A percentile compares a stretch with the other conserved stretches of the same genome.
Conservation (phyloP, 768 basidiomycete genomes). For the Xerocomus brunneocitrinus region DNA sequence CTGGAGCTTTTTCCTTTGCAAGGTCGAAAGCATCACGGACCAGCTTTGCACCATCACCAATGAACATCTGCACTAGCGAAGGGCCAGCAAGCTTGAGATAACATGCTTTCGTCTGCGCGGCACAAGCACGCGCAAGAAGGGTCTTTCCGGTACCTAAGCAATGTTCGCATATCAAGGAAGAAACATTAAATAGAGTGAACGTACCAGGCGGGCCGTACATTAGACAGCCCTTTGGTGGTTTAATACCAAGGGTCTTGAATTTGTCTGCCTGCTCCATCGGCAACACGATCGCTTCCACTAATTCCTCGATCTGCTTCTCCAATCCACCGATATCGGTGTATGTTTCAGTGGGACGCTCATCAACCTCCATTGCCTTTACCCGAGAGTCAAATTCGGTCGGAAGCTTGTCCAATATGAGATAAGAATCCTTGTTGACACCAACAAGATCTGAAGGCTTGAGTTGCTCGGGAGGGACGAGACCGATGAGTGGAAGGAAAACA, state of each 20-base stretch:
- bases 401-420: conserved; percentile 91
- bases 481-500: conserved; percentile 96
- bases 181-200: conserved; percentile 1
- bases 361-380: conserved; percentile 99
- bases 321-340: conserved; percentile 97
- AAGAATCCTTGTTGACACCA: conserved; percentile 99
- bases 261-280: conserved; percentile 99
- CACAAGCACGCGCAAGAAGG: conserved; percentile 93
- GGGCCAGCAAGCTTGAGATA: conserved; percentile 98
- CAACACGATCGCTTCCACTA: conserved; percentile 95
- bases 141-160: conserved; percentile 89
- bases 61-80: conserved; percentile 99
- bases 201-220: conserved; percentile 98
- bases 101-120: conserved; percentile 96
- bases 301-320: conserved; percentile 98
- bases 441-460: conserved; percentile 92
- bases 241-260: conserved; percentile 98
- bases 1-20: conserved; percentile 96
- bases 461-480: conserved; percentile 89
- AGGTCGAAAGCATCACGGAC: conserved; percentile 98
- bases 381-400: conserved; percentile 97
- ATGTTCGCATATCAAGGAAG: background rate
- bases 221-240: conserved; percentile 93
- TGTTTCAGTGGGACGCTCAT: conserved; percentile 94
- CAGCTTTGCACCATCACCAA: conserved; percentile 98